phyloP scores from a whole-genome alignment of 768 basidiomycete species.

The Gloeophyllum trabeum region DNA sequence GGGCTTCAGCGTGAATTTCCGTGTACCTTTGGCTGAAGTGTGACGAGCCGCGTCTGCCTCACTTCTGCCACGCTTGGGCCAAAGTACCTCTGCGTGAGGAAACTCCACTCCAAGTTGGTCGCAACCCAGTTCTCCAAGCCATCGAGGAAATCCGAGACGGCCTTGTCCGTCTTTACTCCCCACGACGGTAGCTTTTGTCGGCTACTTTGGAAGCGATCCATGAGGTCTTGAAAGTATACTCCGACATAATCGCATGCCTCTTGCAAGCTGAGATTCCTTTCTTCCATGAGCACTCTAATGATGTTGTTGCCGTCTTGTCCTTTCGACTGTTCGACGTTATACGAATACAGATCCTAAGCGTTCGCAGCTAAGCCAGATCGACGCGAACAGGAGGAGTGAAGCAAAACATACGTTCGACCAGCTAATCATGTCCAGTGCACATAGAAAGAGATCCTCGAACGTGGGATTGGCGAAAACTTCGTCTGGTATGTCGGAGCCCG shows the following conservation, averaged over 20 bases:
- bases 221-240: constrained; percentile 5
- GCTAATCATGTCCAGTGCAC: constrained; percentile 15
- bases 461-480: constrained; percentile 13
- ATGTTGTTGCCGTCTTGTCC: constrained; percentile 17
- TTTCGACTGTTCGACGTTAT: constrained; percentile 19
- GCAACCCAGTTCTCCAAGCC: constrained; percentile 11
- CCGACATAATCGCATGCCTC: constrained; percentile 16
- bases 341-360: constrained; percentile 20
- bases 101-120: constrained; percentile 12
- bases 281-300: constrained; percentile 17
- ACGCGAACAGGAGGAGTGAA: background rate
- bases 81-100: constrained; percentile 13
- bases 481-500: constrained; percentile 16
- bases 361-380: background rate
- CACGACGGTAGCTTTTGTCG: constrained; percentile 4
- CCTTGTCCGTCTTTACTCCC: constrained; percentile 5
- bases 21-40: too few relatives aligned
- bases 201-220: constrained; percentile 6
- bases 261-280: constrained; percentile 12
- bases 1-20: too few relatives aligned
- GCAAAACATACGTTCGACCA: constrained; percentile 14
- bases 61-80: constrained; percentile 7
- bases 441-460: constrained; percentile 9
- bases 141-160: constrained; percentile 2
- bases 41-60: constrained; percentile 3